These are phyloP conservation scores for Oryza brachyantha DNA, from an alignment of 176 grass and related monocot species.

Conservation along the genomic window DNA sequence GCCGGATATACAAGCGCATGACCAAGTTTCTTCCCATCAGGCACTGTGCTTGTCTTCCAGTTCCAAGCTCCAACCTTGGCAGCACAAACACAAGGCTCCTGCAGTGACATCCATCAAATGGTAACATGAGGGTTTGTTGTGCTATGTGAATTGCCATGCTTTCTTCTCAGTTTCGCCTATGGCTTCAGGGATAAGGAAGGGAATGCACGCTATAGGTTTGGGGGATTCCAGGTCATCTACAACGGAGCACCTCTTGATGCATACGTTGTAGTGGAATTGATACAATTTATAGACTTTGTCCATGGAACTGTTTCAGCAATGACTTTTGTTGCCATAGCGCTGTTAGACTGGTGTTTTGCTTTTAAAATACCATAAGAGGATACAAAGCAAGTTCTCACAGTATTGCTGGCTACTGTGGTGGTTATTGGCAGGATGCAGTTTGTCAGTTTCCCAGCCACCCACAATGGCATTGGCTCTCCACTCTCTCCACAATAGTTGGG, in stretches of 20 bases:
- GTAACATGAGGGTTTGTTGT: conserved; percentile 53
- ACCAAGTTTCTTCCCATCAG: conserved; percentile 86
- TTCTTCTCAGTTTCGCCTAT: conserved; percentile 69
- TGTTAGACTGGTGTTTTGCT: conserved; percentile 66
- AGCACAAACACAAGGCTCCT: conserved; percentile 50
- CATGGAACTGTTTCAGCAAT: conserved; percentile 56
- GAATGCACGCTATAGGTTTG: conserved; percentile 55
- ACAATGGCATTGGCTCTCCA: conserved; percentile 61
- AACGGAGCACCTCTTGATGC: conserved; percentile 49
- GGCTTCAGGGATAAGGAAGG: conserved; percentile 66
- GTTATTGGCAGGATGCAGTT: conserved; percentile 68
- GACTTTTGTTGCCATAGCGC: conserved; percentile 46
- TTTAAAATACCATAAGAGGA: conserved; percentile 59
- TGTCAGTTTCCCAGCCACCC: conserved; percentile 70
- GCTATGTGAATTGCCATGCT: conserved; percentile 60
- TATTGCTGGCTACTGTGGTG: conserved; percentile 56
- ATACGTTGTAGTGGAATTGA: conserved; percentile 28
- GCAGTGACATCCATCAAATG: conserved; percentile 27
- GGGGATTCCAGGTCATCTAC: conserved; percentile 64
- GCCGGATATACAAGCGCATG: conserved; percentile 56
- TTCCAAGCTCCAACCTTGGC: conserved; percentile 53
- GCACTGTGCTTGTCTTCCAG: conserved; percentile 62
- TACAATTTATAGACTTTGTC: conserved; percentile 62
- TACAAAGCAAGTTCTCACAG: conserved; percentile 48
- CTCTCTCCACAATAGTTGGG: conserved; percentile 38